Percentiles rank a stretch among this genome's conserved stretches.
Conservation (phyloP, 345 rosid genomes). For the Hibiscus tridactylites region DNA sequence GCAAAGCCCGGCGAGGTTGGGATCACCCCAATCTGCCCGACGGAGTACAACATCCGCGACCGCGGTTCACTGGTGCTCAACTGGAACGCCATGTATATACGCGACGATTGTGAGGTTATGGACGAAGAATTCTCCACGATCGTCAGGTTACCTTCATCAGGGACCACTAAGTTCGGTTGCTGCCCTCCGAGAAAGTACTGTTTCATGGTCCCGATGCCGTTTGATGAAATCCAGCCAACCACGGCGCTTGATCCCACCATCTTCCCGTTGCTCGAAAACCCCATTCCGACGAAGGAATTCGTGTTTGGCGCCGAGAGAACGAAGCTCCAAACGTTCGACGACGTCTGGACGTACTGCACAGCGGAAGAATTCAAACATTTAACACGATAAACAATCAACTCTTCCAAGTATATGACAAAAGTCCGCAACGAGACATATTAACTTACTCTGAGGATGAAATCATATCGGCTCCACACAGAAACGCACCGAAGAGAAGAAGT, state of each 20-base stretch:
- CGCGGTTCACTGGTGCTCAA: slow-evolving; percentile 35
- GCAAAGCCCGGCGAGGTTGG: slow-evolving; percentile 37
- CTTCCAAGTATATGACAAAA: no score
- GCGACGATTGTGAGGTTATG: slow-evolving; percentile 38
- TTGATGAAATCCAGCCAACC: slow-evolving; percentile 61
- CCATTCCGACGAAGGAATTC: slow-evolving; percentile 47
- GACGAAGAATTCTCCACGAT: slow-evolving; percentile 23
- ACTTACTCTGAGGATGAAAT: slow-evolving; percentile 68
- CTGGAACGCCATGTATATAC: slow-evolving; percentile 63
- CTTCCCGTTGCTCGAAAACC: slow-evolving; percentile 50
- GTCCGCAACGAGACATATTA: background rate
- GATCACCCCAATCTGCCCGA: slow-evolving; percentile 39
- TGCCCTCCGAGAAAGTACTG: slow-evolving; percentile 45
- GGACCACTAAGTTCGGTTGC: slow-evolving; percentile 26
- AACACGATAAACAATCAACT: no score
- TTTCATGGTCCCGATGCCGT: slow-evolving; percentile 23
- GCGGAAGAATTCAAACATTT: no score
- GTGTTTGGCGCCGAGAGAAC: background rate
- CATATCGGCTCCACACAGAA: slow-evolving; percentile 34
- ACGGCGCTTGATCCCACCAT: slow-evolving; percentile 78
- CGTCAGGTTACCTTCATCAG: slow-evolving; percentile 48
- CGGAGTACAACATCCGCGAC: slow-evolving; percentile 39
- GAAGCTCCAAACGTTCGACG: no score
- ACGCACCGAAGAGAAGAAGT: slow-evolving; percentile 30
- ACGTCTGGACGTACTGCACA: no score